Evolutionary conservation across 305 asterid species (phyloP).

Genomic region (Caryopteris hybrid): DNA sequence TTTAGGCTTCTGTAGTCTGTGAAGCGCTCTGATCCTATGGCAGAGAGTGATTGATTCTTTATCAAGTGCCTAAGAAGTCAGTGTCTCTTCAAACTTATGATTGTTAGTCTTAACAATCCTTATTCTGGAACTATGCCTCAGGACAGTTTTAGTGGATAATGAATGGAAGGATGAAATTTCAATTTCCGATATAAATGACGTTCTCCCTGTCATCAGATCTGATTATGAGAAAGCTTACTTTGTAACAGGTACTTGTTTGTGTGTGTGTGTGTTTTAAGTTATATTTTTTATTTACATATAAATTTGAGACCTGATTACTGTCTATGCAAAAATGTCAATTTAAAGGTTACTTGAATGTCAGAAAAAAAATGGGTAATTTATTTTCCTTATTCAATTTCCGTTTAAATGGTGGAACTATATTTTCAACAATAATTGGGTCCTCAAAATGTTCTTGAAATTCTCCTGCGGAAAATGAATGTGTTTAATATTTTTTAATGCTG

Average conservation of each 20-base stretch:
- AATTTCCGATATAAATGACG: conserved; percentile 45
- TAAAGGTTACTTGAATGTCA: not conserved
- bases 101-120: not conserved
- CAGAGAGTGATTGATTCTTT: not conserved
- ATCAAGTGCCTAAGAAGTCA: not conserved
- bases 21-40: not conserved
- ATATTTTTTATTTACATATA: not conserved
- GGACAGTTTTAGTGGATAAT: conserved; percentile 30
- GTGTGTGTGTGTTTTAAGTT: not conserved
- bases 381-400: not conserved
- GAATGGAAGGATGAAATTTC: conserved; percentile 29
- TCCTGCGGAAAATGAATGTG: not conserved
- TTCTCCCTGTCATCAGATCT: conserved; percentile 51
- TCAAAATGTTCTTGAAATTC: not conserved
- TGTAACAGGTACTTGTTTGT: conserved; percentile 53
- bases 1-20: not conserved
- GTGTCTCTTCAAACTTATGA: not conserved
- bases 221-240: conserved; percentile 77
- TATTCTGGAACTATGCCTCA: conserved; percentile 19
- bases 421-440: not conserved
- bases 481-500: not conserved
- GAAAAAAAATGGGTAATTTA: not conserved
- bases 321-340: not conserved
- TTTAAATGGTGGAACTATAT: not conserved
- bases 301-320: not conserved